phyloP scores from a whole-genome alignment of 306 rosid genomes.

The Gastrolobium bilobum region DNA sequence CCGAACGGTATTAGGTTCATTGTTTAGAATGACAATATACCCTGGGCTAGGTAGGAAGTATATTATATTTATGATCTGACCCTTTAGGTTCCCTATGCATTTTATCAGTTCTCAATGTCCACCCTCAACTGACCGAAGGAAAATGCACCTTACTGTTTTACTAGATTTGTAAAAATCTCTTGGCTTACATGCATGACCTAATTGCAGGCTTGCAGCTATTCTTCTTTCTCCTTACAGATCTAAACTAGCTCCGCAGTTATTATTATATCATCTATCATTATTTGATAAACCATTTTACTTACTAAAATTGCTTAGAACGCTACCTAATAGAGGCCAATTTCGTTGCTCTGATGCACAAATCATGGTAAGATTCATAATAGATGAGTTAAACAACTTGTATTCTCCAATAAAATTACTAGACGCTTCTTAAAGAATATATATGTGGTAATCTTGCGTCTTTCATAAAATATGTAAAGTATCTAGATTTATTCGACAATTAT shows the following conservation, averaged over 20 bases:
- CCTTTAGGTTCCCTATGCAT: constrained; percentile 49
- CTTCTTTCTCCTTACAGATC: too few relatives aligned
- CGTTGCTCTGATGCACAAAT: not conserved
- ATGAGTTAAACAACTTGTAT: too few relatives aligned
- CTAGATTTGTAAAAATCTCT: constrained; percentile 8
- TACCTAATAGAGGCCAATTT: not conserved
- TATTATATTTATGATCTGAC: constrained; percentile 52
- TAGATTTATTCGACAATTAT: too few relatives aligned
- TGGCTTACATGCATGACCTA: not conserved
- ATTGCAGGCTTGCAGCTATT: constrained; percentile 1
- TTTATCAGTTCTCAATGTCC: constrained; percentile 48
- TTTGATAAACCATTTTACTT: not conserved
- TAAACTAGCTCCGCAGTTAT: not conserved
- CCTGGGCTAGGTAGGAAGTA: constrained; percentile 50
- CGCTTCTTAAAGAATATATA: too few relatives aligned
- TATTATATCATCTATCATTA: not conserved
- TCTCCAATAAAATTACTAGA: too few relatives aligned
- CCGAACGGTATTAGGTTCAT: constrained; percentile 46
- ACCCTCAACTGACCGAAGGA: constrained; percentile 49
- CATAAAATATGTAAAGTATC: too few relatives aligned
- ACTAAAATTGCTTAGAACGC: not conserved
- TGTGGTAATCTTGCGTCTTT: too few relatives aligned
- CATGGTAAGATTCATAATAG: too few relatives aligned
- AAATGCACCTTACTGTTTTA: constrained; percentile 39
- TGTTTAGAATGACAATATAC: constrained; percentile 50